Evolutionary conservation across 805 yeast species (phyloP), one percentile per base, ranked within the genome.

Genomic region (Saccharomycopsis amapae): DNA sequence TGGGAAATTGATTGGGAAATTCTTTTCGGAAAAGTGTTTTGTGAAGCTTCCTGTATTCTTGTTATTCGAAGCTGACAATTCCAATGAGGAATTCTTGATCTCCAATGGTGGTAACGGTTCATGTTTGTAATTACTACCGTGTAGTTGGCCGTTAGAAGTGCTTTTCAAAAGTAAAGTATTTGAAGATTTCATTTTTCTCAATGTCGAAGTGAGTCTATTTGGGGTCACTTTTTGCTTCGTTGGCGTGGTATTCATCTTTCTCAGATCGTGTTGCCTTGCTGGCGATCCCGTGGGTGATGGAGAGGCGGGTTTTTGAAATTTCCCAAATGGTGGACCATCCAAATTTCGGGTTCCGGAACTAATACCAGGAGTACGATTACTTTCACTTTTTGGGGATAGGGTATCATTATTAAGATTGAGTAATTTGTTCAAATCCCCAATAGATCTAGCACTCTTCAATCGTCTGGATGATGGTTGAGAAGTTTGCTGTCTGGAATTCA

Each of bases 1-100:
- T 15, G 44, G 38, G 17, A 45, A 10, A 12, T 34, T 41, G n/a
- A 45, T 40, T 22, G 45, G 45, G 24, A 25, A 45, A 26, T 40
- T 40, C 12, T 41, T 34, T 23, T 41, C 37, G 10, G 40, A 25
- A 38, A 35, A 40, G n/a, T 32, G 48, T 26, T 12, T 26, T 12
- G 12, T 26, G 10, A 26, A 9, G 12, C 10, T 26, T 26, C 12
- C 30, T 9, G 7, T 26, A 9, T 7, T 9, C 7, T 26, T 26
- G 30, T 26, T 26, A 26, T 26, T 26, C 30, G 30, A 26, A 12
- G 30, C 7, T 26, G 7, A 9, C 12, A 12, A 26, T 26, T 26
- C 12, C 10, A 26, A 26, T 9, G 30, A 31, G 17, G 9, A 6
- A 18, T 5, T 31, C 18, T 10, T 10, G 15, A 31, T 31, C 10